Evolutionary conservation across 2,329 filamentous ascomycete species (phyloP), one percentile per base, ranked within the genome.

Genomic region (Sporothrix curviconia): DNA sequence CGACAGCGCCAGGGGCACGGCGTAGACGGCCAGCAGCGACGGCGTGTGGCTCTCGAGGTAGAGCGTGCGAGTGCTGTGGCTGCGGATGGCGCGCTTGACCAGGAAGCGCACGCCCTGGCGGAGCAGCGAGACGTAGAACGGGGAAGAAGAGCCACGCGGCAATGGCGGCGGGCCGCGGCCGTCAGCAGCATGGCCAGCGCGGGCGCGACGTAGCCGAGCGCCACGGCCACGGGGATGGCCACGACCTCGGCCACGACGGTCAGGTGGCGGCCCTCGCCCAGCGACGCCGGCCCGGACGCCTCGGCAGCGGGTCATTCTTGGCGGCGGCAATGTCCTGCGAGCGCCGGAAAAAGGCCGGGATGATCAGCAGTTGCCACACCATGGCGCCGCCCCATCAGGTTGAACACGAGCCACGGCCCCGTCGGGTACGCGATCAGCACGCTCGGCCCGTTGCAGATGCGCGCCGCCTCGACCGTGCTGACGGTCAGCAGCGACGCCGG

Each of bases 121-220:
- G 17, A 78, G 59, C 11, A 75, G 58, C 2, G 74, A 71, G 1
- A 80, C 76, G 66, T 76, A 78, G 44, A n/a, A 79, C 56, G 0
- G 78, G 78, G 65, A 79, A 80, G 64, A 80, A 72, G 14, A 81
- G 70, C 78, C 78, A 81, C n/a, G 73, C 56, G 7, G 69, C 62
- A 32, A 80, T 71, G 19, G 70, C 62, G 12, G 62, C 62, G 0
- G 75, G n/a, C 70, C 0, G 70, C 62, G 50, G 70, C 69, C 49
- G 72, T 61, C n/a, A 70, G 62, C n/a, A 81, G 70, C 74, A 80
- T 76, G 34, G 75, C 59, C 4, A 73, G 39, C 0, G 76, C 75
- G 0, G 78, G 78, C 2, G 77, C 60, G 43, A 77, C 69, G 61
- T 72, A 81, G 34, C 78, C 78, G 9, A 78, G 47, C 0, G 73